Percentiles rank a stretch among this genome's conserved stretches.
Conservation (phyloP, 768 basidiomycete species). For the Serpula lacrymans region DNA sequence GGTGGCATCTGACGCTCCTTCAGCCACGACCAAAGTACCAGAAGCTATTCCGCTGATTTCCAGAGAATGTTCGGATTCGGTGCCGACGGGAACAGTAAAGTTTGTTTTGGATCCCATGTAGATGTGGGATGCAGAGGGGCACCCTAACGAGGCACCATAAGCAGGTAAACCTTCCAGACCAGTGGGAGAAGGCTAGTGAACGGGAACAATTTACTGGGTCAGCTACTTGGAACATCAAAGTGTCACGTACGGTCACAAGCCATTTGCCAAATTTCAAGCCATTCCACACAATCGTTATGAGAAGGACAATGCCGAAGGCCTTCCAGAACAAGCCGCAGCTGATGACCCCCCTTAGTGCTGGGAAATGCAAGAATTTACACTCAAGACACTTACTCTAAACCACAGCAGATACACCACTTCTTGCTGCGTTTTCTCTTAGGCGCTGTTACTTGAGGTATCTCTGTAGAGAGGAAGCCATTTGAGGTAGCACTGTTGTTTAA, state of each 20-base stretch:
- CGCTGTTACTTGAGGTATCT: constrained; percentile 21
- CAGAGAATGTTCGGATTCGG: constrained; percentile 39
- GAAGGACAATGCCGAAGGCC: constrained; percentile 47
- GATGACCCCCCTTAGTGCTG: background rate
- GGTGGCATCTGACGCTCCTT: constrained; percentile 36
- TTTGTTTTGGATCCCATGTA: constrained; percentile 39
- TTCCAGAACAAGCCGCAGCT: constrained; percentile 56
- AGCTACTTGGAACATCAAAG: background rate
- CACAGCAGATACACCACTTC: constrained; percentile 51
- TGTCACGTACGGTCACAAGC: constrained; percentile 42
- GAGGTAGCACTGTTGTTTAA: background rate
- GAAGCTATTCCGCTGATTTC: constrained; percentile 46
- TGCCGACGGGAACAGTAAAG: constrained; percentile 37
- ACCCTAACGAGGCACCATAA: constrained; percentile 52
- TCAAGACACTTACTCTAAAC: constrained; percentile 36
- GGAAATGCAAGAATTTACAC: background rate
- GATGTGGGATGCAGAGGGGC: constrained; percentile 39
- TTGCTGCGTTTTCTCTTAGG: constrained; percentile 30
- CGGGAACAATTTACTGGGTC: constrained; percentile 1
- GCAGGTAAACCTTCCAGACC: constrained; percentile 56
- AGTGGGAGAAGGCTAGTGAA: constrained; percentile 40
- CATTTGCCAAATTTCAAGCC: constrained; percentile 43
- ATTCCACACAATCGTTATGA: constrained; percentile 38
- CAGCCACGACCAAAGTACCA: constrained; percentile 48
- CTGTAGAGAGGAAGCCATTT: constrained; percentile 27